Percentiles rank a stretch among this genome's conserved stretches.
These are phyloP conservation scores for Oryza meyeriana DNA, from an alignment of 176 grass and related monocot genomes.

Conservation along the genomic window DNA sequence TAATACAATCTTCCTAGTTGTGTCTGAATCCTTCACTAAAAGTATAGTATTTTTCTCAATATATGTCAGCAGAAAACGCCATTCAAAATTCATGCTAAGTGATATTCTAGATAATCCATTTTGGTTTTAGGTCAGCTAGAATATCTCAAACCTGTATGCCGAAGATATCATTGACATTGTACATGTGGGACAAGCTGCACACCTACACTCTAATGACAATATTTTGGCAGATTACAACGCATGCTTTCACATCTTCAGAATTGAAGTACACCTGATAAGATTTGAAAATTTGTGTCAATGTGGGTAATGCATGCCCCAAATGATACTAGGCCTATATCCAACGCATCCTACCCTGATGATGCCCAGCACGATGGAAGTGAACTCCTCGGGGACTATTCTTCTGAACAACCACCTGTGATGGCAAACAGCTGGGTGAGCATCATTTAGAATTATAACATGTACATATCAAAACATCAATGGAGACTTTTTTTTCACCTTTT, in stretches of 20 bases:
- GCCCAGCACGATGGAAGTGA: constrained; percentile 92
- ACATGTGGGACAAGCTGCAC: constrained; percentile 94
- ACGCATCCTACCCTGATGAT: constrained; percentile 66
- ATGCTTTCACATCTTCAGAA: constrained; percentile 75
- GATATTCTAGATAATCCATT: not conserved
- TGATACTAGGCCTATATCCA: not conserved
- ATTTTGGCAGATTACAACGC: constrained; percentile 97
- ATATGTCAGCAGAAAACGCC: not conserved
- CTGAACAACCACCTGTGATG: constrained; percentile 67
- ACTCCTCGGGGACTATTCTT: constrained; percentile 67
- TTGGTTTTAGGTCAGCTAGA: not conserved
- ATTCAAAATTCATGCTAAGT: not conserved
- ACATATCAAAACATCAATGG: not conserved
- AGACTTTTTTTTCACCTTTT: constrained; percentile 57
- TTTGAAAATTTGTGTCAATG: constrained; percentile 18
- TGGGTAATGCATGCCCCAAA: constrained; percentile 7
- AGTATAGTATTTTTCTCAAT: not conserved
- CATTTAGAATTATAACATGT: constrained; percentile 6
- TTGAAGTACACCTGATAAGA: constrained; percentile 80
- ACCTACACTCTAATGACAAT: constrained; percentile 96
- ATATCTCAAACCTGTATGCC: constrained; percentile 79
- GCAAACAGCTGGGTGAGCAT: not conserved
- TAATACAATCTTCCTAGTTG: not conserved
- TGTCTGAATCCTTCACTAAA: not conserved
- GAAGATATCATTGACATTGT: constrained; percentile 60